Conservation (phyloP, 805 yeast genomes). For the Lachancea fermentati region DNA sequence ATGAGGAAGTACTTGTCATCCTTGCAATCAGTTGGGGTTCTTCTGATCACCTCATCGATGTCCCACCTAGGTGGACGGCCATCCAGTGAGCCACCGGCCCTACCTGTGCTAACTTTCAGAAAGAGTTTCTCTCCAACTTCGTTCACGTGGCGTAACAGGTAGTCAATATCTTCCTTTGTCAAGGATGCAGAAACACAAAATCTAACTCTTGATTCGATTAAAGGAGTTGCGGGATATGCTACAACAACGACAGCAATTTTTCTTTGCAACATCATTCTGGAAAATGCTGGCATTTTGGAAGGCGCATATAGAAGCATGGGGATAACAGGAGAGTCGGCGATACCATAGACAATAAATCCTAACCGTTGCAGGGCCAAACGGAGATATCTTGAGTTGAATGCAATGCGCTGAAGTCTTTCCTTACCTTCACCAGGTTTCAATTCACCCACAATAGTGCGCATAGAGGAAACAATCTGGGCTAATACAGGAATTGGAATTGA, state of each 20-base stretch:
- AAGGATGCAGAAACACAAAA: conserved; percentile 88
- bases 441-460: conserved; percentile 74
- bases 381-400: conserved; percentile 91
- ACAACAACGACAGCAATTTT: conserved; percentile 93
- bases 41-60: conserved; percentile 67
- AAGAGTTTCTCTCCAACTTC: conserved; percentile 73
- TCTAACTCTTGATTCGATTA: conserved; percentile 83
- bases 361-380: conserved; percentile 85
- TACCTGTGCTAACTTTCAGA: conserved; percentile 73
- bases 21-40: conserved; percentile 61
- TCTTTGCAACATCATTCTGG: conserved; percentile 70
- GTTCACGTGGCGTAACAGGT: conserved; percentile 60
- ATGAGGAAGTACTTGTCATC: conserved; percentile 35
- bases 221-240: conserved; percentile 96
- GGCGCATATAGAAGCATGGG: conserved; percentile 87
- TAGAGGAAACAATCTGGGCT: conserved; percentile 77
- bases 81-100: conserved; percentile 55
- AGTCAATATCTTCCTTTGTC: conserved; percentile 90
- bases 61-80: conserved; percentile 74
- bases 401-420: conserved; percentile 86
- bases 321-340: conserved; percentile 93
- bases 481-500: conserved; percentile 87
- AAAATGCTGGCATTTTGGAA: conserved; percentile 88
- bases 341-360: conserved; percentile 92
- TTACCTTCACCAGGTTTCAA: conserved; percentile 88